Evolutionary conservation across 768 basidiomycete species (phyloP).

Genomic region (Suillus paluster): DNA sequence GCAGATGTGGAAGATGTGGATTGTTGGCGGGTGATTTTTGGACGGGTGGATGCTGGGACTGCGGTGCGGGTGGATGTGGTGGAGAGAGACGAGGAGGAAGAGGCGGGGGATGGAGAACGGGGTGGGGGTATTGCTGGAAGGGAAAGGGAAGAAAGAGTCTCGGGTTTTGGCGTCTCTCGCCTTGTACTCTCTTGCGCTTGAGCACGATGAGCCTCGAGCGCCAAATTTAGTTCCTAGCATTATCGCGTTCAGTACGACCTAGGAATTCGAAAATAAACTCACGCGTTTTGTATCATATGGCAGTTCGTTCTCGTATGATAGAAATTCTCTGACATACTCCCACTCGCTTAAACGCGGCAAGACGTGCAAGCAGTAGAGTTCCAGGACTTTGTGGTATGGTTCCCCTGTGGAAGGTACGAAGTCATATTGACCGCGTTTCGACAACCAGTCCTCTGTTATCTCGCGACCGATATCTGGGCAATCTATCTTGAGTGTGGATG

Average conservation of each 20-base stretch:
- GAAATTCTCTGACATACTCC: conserved; percentile 79
- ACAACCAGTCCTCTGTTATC: conserved; percentile 82
- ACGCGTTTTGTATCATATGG: conserved; percentile 56
- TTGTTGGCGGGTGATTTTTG: conserved; percentile 19
- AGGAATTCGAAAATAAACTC: conserved; percentile 16
- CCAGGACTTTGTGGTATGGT: conserved; percentile 75
- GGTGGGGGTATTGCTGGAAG: conserved; percentile 24
- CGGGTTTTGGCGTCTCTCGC: conserved; percentile 25
- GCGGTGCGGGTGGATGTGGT: conserved; percentile 76
- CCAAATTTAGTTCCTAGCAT: conserved; percentile 37
- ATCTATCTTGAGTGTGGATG: conserved; percentile 70
- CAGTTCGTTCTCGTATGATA: conserved; percentile 75
- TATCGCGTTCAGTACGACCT: conserved; percentile 16
- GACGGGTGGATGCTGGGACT: conserved; percentile 46
- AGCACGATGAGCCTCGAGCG: conserved; percentile 38
- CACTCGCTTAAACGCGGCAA: conserved; percentile 77
- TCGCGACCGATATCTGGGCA: conserved; percentile 62
- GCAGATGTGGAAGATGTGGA: conserved; percentile 25
- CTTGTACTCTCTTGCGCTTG: conserved; percentile 27
- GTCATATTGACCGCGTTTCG: conserved; percentile 50
- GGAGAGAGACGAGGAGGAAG: conserved; percentile 72
- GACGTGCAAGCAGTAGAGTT: conserved; percentile 75
- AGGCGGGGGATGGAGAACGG: conserved; percentile 49
- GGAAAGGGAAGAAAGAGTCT: conserved; percentile 22
- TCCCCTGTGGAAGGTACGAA: conserved; percentile 41